Base-by-base conservation (phyloP, 2,329 filamentous ascomycete species). In the Microcyclospora tardicrescens region DNA sequence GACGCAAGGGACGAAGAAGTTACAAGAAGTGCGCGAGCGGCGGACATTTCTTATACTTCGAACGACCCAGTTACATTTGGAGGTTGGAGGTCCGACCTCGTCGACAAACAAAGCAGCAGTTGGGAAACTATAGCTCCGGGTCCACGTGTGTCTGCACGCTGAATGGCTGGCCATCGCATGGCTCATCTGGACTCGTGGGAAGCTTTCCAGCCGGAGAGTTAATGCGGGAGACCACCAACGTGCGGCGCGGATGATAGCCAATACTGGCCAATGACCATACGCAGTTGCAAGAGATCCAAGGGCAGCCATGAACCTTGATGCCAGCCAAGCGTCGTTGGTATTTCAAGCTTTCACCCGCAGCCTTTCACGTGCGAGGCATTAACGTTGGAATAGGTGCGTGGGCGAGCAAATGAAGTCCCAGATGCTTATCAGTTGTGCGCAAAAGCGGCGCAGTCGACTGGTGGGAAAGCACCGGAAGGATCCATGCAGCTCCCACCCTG, bases 361-460 rank as follows among this genome's bases (percentile, higher is more conserved):
- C 6, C 12, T 16, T 30, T 28, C 29, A 28, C 32, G 16, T 34
- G 16, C 12, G 15, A 32, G n/a, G 13, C n/a, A 6, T 19, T 14
- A 9, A 16, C 10, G 14, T 16, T 15, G 11, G 36, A 13, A 28
- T 14, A 32, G 28, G 36, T 13, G 32, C 16, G 28, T 34, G 15
- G 37, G 12, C 6, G 32, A 30, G 27, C 37, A 39, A 39, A 39
- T 39, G 16, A 24, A 12, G 16, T 32, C 13, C 19, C 19, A 34
- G 37, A 39, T 39, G 32, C 37, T 39, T 39, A 39, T 39, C 37
- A 39, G 37, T 34, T 8, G 19, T 5, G 19, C n/a, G 19, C 19
- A 8, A 24, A 24, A 5, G 19, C 19, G 19, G 19, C 19, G 19
- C 19, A 24, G 19, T 24, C 19, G 8, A 8, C 19, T 8, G 19